Percentiles rank a stretch among this genome's conserved stretches.
Evolutionary conservation across 768 basidiomycete species (phyloP).

Genomic region (Fomitopsis serialis): DNA sequence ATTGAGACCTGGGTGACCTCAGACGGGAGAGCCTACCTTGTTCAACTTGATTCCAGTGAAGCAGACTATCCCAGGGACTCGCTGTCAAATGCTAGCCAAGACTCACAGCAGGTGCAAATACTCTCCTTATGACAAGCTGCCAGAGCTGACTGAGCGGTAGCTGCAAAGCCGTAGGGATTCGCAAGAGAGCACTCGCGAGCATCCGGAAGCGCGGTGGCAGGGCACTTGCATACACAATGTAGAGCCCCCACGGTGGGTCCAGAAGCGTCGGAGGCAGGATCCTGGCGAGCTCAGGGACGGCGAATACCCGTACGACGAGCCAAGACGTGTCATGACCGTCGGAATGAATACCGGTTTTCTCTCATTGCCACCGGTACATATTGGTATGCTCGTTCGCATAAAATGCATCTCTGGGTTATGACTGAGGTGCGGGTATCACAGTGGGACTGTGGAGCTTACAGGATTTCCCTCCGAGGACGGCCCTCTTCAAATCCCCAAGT

Average conservation of each 20-base stretch:
- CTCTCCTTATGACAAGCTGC: background rate
- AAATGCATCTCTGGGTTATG: background rate
- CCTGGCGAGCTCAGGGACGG: conserved; percentile 32
- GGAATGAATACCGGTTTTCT: conserved; percentile 81
- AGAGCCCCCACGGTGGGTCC: conserved; percentile 70
- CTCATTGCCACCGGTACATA: conserved; percentile 75
- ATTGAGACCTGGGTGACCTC: conserved; percentile 83
- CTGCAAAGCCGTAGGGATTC: conserved; percentile 1
- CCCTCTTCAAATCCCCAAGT: conserved; percentile 52
- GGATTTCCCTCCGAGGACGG: conserved; percentile 61
- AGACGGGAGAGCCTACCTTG: conserved; percentile 79
- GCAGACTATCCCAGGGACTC: conserved; percentile 14
- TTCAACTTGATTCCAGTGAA: conserved; percentile 48
- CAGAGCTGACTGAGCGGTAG: background rate
- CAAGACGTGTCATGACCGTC: conserved; percentile 56
- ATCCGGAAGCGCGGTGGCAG: conserved; percentile 41
- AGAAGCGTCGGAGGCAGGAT: conserved; percentile 63
- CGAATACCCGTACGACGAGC: conserved; percentile 49
- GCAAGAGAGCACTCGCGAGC: conserved; percentile 4
- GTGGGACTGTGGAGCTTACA: conserved; percentile 63
- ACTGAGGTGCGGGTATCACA: conserved; percentile 20
- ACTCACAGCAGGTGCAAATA: conserved; percentile 7
- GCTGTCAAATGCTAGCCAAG: conserved; percentile 14
- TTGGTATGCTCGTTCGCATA: conserved; percentile 35
- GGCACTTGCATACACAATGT: conserved; percentile 80